Base-by-base conservation (phyloP, 331 rosid genomes). In the Pyrus hybrid region DNA sequence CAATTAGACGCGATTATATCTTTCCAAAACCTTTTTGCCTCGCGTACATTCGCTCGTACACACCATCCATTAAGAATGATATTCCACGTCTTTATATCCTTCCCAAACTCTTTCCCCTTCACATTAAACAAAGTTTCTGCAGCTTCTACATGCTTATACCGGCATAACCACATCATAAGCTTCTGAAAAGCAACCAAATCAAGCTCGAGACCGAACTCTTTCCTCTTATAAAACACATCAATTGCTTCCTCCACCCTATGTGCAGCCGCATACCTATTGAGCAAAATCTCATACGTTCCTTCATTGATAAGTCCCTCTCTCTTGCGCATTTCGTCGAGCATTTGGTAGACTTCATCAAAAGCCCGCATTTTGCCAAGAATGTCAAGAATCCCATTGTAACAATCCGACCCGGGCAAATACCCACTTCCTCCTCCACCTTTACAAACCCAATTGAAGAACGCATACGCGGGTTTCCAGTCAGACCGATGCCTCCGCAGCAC, bases 31-130 rank as follows among this genome's bases (percentile, higher is more conserved):
- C 96, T 80, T 76, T 91, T 93, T 5, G 92, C 91, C 81, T 93
- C 96, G 0, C 57, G 71, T 4, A 26, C 28, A 26, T 26, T 26
- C 75, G 89, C 96, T 45, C 87, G 63, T 8, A 89, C 88, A 58
- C 98, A 93, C 98, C 98, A 93, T 5, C 98, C 98, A 20, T 87
- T 88, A 37, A 87, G 92, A 76, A 93, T 75, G 6, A 91, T 83
- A 56, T 93, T 93, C 89, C 91, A 84, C 0, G 89, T 87, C 86
- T 87, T 87, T 64, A 89, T 88, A 73, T 93, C 88, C 0, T 43
- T 54, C 13, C 45, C 33, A 85, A 85, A 78, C 82, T 84, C 89
- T 13, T 68, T 79, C 64, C 41, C 41, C 76, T 78, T 81, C n/a
- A 66, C 61, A 23, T 83, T 83, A 71, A 93, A 87, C 83, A 93